Percentiles rank a stretch among this genome's conserved stretches.
Evolutionary conservation across 2,329 filamentous ascomycete genomes (phyloP).

Genomic region (Shiraia bambusicola): DNA sequence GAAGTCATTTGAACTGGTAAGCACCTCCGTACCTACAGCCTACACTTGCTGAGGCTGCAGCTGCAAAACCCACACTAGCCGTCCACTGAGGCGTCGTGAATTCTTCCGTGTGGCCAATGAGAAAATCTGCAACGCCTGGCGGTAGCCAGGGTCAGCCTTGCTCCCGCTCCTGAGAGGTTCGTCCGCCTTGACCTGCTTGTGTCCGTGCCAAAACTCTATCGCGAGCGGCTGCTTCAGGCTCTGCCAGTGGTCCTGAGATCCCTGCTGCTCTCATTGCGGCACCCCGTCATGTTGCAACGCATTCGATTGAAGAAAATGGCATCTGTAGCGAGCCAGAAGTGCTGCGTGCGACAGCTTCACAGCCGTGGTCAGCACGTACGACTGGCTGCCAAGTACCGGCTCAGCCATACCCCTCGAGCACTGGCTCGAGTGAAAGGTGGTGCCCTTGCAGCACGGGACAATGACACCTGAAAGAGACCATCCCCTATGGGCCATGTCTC

Average conservation of each 20-base stretch:
- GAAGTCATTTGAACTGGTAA: too few relatives aligned
- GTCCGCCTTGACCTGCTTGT: neutral
- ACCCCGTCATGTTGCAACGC: neutral
- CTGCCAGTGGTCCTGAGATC: constrained; percentile 7
- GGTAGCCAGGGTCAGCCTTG: constrained; percentile 13
- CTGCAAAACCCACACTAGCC: constrained; percentile 16
- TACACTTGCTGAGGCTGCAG: too few relatives aligned
- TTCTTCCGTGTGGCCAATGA: constrained; percentile 32
- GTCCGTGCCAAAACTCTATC: constrained; percentile 14
- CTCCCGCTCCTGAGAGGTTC: constrained; percentile 2
- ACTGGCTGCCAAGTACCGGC: neutral
- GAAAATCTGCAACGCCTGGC: constrained; percentile 13
- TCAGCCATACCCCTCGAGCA: too few relatives aligned
- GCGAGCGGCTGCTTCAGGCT: neutral
- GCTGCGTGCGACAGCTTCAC: neutral
- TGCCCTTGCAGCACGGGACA: too few relatives aligned
- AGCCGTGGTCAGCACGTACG: neutral
- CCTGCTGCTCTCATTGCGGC: neutral
- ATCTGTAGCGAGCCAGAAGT: too few relatives aligned
- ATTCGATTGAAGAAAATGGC: neutral
- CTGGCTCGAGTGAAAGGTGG: too few relatives aligned
- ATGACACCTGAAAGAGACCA: too few relatives aligned
- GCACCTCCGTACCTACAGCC: too few relatives aligned
- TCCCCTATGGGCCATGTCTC: too few relatives aligned
- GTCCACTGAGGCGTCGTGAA: constrained; percentile 19